phyloP scores from a whole-genome alignment of 2,329 filamentous ascomycete species.

The Tolypocladium cylindrosporum region DNA sequence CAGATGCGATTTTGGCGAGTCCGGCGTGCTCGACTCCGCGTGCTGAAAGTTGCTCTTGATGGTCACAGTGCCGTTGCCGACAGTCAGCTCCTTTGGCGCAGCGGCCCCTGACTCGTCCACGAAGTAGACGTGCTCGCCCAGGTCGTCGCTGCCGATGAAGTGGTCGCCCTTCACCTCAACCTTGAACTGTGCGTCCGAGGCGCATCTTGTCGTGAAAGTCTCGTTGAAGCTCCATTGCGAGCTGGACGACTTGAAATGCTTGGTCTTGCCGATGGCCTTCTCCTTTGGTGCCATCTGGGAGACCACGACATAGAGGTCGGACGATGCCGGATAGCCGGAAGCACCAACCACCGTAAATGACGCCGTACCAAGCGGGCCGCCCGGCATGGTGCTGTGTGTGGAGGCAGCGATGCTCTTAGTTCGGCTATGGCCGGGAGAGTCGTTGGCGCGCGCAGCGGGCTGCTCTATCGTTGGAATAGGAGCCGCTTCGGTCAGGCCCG shows the following conservation, averaged over 20 bases:
- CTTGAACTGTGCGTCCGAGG: conserved; percentile 78
- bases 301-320: conserved; percentile 71
- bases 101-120: conserved; percentile 68
- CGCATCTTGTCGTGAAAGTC: conserved; percentile 66
- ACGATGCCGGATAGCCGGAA: conserved; percentile 61
- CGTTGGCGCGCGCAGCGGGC: conserved; percentile 15
- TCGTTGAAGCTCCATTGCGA: conserved; percentile 66
- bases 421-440: conserved; percentile 31
- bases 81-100: conserved; percentile 61
- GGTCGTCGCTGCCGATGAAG: conserved; percentile 72
- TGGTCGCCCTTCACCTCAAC: conserved; percentile 77
- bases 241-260: conserved; percentile 66
- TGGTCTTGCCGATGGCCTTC: conserved; percentile 85
- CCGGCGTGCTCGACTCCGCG: conserved; percentile 33
- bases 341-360: conserved; percentile 73
- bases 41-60: conserved; percentile 63
- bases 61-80: conserved; percentile 63
- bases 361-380: conserved; percentile 62
- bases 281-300: conserved; percentile 57
- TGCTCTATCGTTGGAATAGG: conserved; percentile 13
- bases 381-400: conserved; percentile 51
- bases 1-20: conserved; percentile 36
- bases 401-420: conserved; percentile 53
- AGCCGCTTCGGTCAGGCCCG: conserved; percentile 23
- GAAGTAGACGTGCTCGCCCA: conserved; percentile 84